phyloP scores from a whole-genome alignment of 768 basidiomycete genomes.

The Fomitopsis serialis region DNA sequence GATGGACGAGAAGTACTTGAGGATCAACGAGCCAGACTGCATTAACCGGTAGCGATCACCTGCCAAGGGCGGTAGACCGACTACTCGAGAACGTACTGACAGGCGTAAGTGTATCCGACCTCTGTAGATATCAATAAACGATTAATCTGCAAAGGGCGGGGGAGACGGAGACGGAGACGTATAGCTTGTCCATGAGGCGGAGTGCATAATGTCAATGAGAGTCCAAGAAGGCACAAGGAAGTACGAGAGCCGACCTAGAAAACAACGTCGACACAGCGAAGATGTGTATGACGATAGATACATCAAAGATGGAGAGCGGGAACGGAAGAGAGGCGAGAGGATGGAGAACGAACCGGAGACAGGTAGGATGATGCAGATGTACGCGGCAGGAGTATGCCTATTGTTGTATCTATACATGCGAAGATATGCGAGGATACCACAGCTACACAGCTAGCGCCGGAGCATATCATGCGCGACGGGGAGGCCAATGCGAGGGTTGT shows the following conservation, averaged over 20 bases:
- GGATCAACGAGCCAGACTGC: neutral
- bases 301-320: neutral
- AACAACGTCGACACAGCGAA: neutral
- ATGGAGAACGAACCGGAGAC: neutral
- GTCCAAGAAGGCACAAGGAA: constrained; percentile 1
- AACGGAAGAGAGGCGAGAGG: neutral
- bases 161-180: neutral
- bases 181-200: neutral
- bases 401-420: neutral
- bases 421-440: constrained; percentile 1
- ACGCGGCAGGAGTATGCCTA: neutral
- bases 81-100: neutral
- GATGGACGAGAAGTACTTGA: no score
- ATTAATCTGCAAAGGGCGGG: neutral
- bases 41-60: neutral
- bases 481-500: neutral
- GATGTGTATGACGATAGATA: constrained; percentile 3
- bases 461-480: neutral
- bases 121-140: neutral
- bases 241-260: neutral
- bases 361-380: neutral
- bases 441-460: constrained; percentile 1
- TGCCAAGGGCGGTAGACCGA: neutral
- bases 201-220: neutral
- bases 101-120: neutral